Base-by-base conservation (phyloP, 805 yeast genomes). In the Ogataea pini region DNA sequence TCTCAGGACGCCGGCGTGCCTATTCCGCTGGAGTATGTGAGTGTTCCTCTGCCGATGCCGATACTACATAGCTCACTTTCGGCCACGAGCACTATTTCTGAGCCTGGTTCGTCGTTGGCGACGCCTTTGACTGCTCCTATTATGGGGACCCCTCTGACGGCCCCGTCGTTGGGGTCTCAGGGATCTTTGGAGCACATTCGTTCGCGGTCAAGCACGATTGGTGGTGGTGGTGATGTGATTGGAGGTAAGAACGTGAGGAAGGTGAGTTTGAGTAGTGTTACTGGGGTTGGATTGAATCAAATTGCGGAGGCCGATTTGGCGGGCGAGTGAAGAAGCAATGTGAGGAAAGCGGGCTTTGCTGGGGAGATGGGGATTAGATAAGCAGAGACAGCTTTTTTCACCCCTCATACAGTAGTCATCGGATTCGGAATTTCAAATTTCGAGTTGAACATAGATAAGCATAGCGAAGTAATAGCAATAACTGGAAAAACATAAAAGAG, bases 171-270 rank as follows among this genome's bases (percentile, higher is more conserved):
- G 29, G 49, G 48, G 19, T 40, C 50, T 7, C 52, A 47, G 29
- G 19, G 17, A 5, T 47, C 51, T 14, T 19, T 48, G 10, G 57
- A 54, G 22, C 48, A 22, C 12, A 24, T 29, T 10, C 46, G 61
- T 18, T 59, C 63, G 8, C 46, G 64, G 24, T 51, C 62, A 8
- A 56, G 60, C 38, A 60, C 64, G 2, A 42, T 58, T 8, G 55
- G 49, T 38, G 63, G 59, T 38, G 63, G 59, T 19, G 55, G 55
- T 37, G 58, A 58, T 12, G n/a, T 13, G 17, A 36, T 25, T 16
- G 32, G 36, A 18, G 47, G 44, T 27, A 49, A 45, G 25, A 38
- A 43, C 10, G 17, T 27, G 24, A 44, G 57, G 20, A 53, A 53
- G 37, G 18, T 42, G 32, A 53, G 50, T 28, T 24, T 48, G 29